A percentile compares a stretch with the other conserved stretches of the same genome.
Conservation (phyloP, 305 asterid genomes). For the Fraxinus latifolia region DNA sequence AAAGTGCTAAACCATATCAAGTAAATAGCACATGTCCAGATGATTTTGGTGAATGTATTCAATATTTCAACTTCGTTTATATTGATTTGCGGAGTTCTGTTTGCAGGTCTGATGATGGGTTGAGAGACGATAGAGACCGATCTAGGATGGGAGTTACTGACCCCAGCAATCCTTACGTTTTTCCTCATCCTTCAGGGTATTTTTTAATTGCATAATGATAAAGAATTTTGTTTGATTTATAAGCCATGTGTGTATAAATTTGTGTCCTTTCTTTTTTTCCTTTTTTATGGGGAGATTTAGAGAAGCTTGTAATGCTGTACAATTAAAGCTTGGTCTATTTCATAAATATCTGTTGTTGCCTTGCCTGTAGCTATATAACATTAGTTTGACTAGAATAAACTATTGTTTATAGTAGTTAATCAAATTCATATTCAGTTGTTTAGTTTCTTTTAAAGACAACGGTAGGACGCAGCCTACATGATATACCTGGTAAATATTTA, state of each 20-base stretch:
- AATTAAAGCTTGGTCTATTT: not conserved
- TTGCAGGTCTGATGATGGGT: slow-evolving; percentile 40
- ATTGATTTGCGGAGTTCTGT: not conserved
- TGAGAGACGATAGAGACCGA: slow-evolving; percentile 35
- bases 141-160: slow-evolving; percentile 25
- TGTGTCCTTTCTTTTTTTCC: not conserved
- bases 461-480: too few relatives aligned
- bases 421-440: too few relatives aligned
- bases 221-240: not conserved
- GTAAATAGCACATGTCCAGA: not conserved
- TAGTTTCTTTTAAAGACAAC: too few relatives aligned
- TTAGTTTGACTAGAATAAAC: not conserved
- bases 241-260: not conserved
- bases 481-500: too few relatives aligned
- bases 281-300: not conserved
- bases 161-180: slow-evolving; percentile 26
- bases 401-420: not conserved
- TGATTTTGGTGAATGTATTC: not conserved
- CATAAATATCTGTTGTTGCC: not conserved
- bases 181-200: slow-evolving; percentile 50
- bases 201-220: not conserved
- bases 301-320: not conserved
- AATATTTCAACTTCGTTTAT: not conserved
- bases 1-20: not conserved
- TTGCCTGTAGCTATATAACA: not conserved